Base-by-base conservation (phyloP, 2,329 filamentous ascomycete species). In the Penicillium italicum region DNA sequence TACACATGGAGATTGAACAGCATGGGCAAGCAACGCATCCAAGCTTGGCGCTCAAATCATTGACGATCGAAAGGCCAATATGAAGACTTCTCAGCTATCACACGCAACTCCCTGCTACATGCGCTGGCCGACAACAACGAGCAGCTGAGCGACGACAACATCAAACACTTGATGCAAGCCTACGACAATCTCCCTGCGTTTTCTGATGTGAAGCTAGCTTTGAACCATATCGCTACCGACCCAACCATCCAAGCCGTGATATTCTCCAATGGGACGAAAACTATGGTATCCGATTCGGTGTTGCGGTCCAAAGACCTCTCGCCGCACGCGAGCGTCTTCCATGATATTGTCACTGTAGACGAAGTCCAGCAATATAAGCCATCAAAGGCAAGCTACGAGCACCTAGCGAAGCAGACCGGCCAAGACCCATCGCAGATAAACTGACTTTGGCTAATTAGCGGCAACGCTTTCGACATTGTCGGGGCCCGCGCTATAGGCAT, bases 1-100 rank as follows among this genome's bases (percentile, higher is more conserved):
- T 92, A 91, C 64, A 90, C 88, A 37, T 91, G 86, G 86, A 78
- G 88, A 49, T 73, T 87, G 61, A 91, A 86, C 66, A 86, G 84
- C 77, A 91, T 91, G 88, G 80, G 88, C 88, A 75, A 58, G 76
- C 71, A 42, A 14, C 33, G 40, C 49, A 45, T 36, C 11, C 5
- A 40, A 30, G 31, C 31, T 46, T 44, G 26, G 16, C 12, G 18
- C 9, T 22, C 45, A 50, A 12, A 14, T 52, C 53, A 50, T 30
- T 52, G 30, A 53, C 50, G 28, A 31, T 43, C 37, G 50, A 24
- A 62, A 89, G 86, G 80, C 41, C 66, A 77, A 50, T 89, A 87
- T 65, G 77, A 82, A 53, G 68, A 82, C 45, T 91, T 91, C 73
- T 78, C 76, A 28, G 75, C 78, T n/a, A 72, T 91, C 53, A 90